A percentile compares a stretch with the other conserved stretches of the same genome.
phyloP scores from a whole-genome alignment of 2,329 filamentous ascomycete species.

The Ophiostoma ulmi region DNA sequence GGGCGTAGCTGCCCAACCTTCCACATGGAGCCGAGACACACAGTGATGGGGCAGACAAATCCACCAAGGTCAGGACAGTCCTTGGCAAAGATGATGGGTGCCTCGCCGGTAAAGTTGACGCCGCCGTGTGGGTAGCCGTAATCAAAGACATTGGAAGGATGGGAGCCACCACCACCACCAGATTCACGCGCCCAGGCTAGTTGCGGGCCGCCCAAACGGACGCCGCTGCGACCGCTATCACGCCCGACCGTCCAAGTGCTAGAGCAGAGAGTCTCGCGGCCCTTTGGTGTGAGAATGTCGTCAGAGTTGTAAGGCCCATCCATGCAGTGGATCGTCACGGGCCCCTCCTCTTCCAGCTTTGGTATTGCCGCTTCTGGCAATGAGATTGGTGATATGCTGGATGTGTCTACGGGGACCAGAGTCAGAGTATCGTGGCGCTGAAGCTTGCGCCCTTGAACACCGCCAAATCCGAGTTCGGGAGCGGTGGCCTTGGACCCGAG shows the following conservation, averaged over 20 bases:
- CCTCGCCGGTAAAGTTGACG: slow-evolving; percentile 9
- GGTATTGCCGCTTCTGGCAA: neutral
- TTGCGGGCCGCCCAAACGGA: neutral
- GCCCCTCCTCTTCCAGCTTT: neutral
- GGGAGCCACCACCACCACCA: slow-evolving; percentile 2
- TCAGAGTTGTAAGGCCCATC: slow-evolving; percentile 12
- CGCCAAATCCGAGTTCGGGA: slow-evolving; percentile 1
- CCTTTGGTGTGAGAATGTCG: neutral
- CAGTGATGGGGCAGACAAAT: slow-evolving; percentile 11
- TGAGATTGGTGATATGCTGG: neutral
- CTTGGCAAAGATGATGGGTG: neutral
- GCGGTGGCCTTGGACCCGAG: slow-evolving; percentile 3
- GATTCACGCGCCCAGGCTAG: neutral
- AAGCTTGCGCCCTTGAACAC: slow-evolving; percentile 8
- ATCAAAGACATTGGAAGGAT: slow-evolving; percentile 12
- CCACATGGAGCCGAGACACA: slow-evolving; percentile 3
- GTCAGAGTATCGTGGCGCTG: slow-evolving; percentile 2
- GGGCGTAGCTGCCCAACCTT: slow-evolving; percentile 9
- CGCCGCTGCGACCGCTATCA: slow-evolving; percentile 1
- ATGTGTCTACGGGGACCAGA: neutral
- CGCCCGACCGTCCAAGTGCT: slow-evolving; percentile 1
- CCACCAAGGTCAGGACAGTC: slow-evolving; percentile 7
- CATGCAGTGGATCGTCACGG: neutral
- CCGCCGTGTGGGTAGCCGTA: slow-evolving; percentile 8
- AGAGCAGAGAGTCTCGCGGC: slow-evolving; percentile 4